Evolutionary conservation across 768 basidiomycete genomes (phyloP).

Genomic region (Mycena latifolia): DNA sequence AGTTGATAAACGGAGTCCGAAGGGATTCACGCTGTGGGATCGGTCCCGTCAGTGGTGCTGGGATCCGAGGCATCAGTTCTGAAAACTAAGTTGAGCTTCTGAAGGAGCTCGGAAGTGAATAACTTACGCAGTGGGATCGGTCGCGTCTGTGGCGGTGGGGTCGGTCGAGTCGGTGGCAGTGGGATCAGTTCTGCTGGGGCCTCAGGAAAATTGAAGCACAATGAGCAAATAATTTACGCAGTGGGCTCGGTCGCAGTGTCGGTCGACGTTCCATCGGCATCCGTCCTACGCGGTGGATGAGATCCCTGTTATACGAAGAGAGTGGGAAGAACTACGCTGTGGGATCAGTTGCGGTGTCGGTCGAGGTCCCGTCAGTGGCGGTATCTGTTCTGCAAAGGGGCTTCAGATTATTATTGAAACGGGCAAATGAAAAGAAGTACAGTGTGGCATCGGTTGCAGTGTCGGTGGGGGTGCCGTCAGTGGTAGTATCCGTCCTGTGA

Average conservation of each 20-base stretch:
- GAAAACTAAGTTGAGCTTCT: too few relatives aligned
- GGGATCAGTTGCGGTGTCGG: slow-evolving; percentile 8
- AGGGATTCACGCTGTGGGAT: too few relatives aligned
- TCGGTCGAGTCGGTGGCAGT: too few relatives aligned
- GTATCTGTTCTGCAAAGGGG: not conserved
- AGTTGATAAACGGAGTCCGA: not conserved
- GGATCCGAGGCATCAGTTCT: too few relatives aligned
- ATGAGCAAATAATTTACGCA: not conserved
- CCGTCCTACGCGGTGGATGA: not conserved
- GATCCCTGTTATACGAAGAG: not conserved
- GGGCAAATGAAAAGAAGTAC: not conserved
- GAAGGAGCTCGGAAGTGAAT: not conserved
- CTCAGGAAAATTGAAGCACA: too few relatives aligned
- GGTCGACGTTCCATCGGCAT: not conserved
- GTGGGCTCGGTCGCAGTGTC: not conserved
- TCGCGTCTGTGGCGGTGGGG: too few relatives aligned
- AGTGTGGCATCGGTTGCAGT: slow-evolving; percentile 6
- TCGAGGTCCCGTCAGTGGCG: not conserved
- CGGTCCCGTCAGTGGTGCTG: too few relatives aligned
- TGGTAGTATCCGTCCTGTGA: not conserved
- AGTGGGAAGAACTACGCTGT: not conserved
- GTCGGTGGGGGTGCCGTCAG: not conserved
- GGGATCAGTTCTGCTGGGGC: too few relatives aligned
- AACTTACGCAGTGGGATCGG: not conserved
- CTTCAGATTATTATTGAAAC: too few relatives aligned